Percentiles rank a stretch among this genome's conserved stretches.
Evolutionary conservation across 257 asterid species (phyloP).

Genomic region (Capsicum rhomboideum): DNA sequence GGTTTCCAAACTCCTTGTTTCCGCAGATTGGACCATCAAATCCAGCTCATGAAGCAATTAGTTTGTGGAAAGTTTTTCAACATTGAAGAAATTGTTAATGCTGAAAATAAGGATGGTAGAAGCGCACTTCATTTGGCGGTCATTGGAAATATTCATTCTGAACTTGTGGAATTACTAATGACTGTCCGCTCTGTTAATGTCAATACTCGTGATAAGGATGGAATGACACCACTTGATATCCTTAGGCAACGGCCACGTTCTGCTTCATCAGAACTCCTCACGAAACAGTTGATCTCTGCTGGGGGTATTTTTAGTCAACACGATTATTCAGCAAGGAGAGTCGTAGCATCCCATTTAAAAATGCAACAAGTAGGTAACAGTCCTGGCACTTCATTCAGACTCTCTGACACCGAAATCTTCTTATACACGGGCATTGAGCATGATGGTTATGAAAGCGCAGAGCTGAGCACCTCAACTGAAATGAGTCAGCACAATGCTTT

Average conservation of each 20-base stretch:
- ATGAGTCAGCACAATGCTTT: slow-evolving; percentile 17
- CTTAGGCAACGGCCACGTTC: slow-evolving; percentile 59
- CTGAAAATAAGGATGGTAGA: slow-evolving; percentile 41
- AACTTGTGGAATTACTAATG: slow-evolving; percentile 76
- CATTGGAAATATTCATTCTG: slow-evolving; percentile 64
- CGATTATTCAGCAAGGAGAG: slow-evolving; percentile 61
- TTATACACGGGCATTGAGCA: slow-evolving; percentile 56
- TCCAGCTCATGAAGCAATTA: slow-evolving; percentile 59
- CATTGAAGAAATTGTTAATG: slow-evolving; percentile 46
- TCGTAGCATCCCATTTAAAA: slow-evolving; percentile 64
- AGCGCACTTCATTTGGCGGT: slow-evolving; percentile 84
- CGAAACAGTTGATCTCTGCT: slow-evolving; percentile 63
- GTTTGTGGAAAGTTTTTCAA: slow-evolving; percentile 37
- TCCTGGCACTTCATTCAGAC: slow-evolving; percentile 81
- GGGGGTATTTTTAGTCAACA: slow-evolving; percentile 70
- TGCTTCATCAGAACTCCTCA: slow-evolving; percentile 58
- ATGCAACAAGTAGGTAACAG: slow-evolving; percentile 66
- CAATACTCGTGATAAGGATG: slow-evolving; percentile 57
- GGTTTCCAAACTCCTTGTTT: slow-evolving; percentile 89
- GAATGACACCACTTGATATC: slow-evolving; percentile 80
- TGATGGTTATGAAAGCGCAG: slow-evolving; percentile 29
- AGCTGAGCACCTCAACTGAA: slow-evolving; percentile 36
- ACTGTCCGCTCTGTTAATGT: slow-evolving; percentile 41
- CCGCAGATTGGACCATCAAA: slow-evolving; percentile 72
- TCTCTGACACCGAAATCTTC: slow-evolving; percentile 72